Conservation (phyloP, 495 filamentous ascomycete species). For the Daldinia childiae region DNA sequence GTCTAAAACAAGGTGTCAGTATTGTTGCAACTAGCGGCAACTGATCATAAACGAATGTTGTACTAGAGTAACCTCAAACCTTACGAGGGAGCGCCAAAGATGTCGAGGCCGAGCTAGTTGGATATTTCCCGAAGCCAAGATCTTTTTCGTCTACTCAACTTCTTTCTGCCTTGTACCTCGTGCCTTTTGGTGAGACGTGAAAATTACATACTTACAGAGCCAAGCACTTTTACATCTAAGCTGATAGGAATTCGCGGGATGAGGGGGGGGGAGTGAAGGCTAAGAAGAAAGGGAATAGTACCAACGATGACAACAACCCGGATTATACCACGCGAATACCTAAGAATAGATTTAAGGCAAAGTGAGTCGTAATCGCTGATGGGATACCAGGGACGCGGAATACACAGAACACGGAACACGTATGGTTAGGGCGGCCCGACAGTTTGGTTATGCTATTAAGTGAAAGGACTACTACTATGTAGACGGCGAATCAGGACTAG, state of each 20-base stretch:
- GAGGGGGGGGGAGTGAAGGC: too few relatives aligned
- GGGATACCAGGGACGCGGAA: conserved; percentile 4
- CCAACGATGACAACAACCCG: background rate
- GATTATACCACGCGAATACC: background rate
- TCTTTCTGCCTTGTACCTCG: background rate
- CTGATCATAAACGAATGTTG: conserved; percentile 18
- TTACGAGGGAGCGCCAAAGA: conserved; percentile 18
- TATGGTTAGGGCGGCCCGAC: conserved; percentile 24
- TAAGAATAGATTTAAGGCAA: conserved; percentile 27
- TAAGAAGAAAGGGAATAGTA: background rate
- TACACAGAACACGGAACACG: conserved; percentile 6
- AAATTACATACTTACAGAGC: background rate
- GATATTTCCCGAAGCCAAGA: conserved; percentile 35
- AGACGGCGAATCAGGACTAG: background rate
- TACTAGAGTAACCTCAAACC: conserved; percentile 27
- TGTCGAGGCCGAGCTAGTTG: conserved; percentile 21
- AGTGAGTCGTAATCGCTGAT: conserved; percentile 13
- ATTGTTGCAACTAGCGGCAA: conserved; percentile 35
- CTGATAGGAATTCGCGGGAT: background rate
- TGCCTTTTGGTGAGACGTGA: background rate
- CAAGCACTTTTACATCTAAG: background rate
- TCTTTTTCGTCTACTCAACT: background rate
- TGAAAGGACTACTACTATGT: conserved; percentile 11
- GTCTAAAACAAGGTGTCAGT: conserved; percentile 43
- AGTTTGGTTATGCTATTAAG: conserved; percentile 23